Evolutionary conservation across 2,329 filamentous ascomycete species (phyloP), one percentile per base, ranked within the genome.

Genomic region (Botrytis aclada): DNA sequence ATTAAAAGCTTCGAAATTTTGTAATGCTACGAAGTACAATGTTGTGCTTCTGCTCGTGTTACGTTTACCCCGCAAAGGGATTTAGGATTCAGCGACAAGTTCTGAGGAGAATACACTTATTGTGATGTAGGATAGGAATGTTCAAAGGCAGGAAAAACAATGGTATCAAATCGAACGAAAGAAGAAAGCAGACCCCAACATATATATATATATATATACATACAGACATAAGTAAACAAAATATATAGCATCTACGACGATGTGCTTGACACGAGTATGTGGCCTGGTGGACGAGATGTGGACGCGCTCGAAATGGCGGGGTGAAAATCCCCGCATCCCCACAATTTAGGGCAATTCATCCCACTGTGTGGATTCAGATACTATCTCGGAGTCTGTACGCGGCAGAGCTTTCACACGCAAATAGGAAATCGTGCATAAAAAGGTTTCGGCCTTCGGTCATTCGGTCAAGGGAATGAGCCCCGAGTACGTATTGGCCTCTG

Each of bases 231-330:
- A 63, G 10, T n/a, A 63, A 29, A 51, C 25, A 41, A 20, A 39
- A 60, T 14, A 7, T 25, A 41, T 22, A 20, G 25, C 69, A 71
- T 5, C 54, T 51, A 65, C 58, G n/a, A 43, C 37, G n/a, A 54
- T 54, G 41, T 54, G 10, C 16, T 39, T 12, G 29, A 69, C 16
- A 9, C 34, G 25, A 29, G 20, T 22, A 58, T 41, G 29, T 51
- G 60, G 25, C 34, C 10, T 20, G 9, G 45, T 67, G 64, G 32
- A 32, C n/a, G 43, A 22, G 22, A 41, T 41, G 69, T 71, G 69
- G 69, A 71, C 60, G 69, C 18, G n/a, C 47, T 65, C 12, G 14
- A 51, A 32, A 64, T 56, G 32, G 69, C 60, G 43, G 58, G 69
- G 45, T 71, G 25, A 34, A 70, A 9, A 41, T 56, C 51, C 51